Evolutionary conservation across 2,329 filamentous ascomycete species (phyloP).

Genomic region (Tolypocladium pustulatum): DNA sequence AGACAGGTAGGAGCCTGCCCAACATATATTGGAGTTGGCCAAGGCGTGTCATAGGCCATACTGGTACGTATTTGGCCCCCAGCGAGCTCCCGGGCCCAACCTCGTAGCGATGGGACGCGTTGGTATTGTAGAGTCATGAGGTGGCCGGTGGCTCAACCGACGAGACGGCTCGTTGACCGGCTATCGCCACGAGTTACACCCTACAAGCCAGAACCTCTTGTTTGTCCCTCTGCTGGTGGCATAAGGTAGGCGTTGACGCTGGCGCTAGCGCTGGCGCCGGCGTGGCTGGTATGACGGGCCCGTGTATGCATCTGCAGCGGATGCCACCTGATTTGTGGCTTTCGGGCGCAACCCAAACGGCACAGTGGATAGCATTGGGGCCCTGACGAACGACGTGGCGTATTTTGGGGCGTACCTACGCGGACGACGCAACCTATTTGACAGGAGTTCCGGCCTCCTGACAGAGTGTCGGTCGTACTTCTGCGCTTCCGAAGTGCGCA

Average conservation of each 20-base stretch:
- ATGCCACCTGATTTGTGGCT: not conserved
- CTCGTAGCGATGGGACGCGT: not conserved
- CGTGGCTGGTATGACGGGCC: not conserved
- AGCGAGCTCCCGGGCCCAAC: not conserved
- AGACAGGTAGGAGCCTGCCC: not conserved
- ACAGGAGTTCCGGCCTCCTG: no score
- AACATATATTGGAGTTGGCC: not conserved
- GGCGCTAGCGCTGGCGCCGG: not conserved
- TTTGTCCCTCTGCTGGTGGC: not conserved
- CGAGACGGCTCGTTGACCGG: no score
- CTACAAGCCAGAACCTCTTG: not conserved
- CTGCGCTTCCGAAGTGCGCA: no score
- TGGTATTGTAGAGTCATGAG: not conserved
- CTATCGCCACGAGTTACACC: not conserved
- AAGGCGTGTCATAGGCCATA: not conserved
- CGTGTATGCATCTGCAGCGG: not conserved
- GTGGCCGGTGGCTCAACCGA: not conserved
- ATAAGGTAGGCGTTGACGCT: not conserved
- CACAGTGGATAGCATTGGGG: not conserved
- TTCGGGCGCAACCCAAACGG: not conserved
- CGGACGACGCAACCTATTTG: no score
- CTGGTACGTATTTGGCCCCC: not conserved
- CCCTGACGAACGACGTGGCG: not conserved
- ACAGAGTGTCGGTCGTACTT: no score
- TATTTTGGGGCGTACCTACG: not conserved